Evolutionary conservation across 192 early-diverging fungal genomes (phyloP).

Genomic region (Backusella tuberculispora): DNA sequence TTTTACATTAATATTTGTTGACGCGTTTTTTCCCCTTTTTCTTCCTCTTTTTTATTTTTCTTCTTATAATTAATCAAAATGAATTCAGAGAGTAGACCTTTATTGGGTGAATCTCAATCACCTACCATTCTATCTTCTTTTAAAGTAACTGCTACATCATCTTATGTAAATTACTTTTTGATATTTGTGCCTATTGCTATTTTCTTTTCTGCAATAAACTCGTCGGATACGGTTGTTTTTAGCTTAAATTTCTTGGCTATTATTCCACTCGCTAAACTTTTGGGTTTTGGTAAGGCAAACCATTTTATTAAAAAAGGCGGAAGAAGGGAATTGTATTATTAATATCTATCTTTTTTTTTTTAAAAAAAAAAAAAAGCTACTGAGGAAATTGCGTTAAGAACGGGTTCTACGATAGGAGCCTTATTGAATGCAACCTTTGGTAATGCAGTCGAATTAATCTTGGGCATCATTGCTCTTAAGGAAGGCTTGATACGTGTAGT

Average conservation of each 20-base stretch:
- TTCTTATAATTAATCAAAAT: slow-evolving; percentile 6
- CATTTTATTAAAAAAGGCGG: not conserved
- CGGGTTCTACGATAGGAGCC: slow-evolving; percentile 39
- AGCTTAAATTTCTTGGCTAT: slow-evolving; percentile 90
- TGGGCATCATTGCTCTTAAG: slow-evolving; percentile 68
- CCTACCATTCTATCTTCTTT: slow-evolving; percentile 48
- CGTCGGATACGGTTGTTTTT: slow-evolving; percentile 72
- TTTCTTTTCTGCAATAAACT: slow-evolving; percentile 53
- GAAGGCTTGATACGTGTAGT: slow-evolving; percentile 67
- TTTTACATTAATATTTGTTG: too few relatives aligned
- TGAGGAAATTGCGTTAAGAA: slow-evolving; percentile 67
- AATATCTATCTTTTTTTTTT: too few relatives aligned
- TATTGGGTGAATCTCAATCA: slow-evolving; percentile 12
- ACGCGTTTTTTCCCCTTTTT: not conserved
- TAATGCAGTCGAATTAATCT: slow-evolving; percentile 87
- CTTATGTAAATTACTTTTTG: slow-evolving; percentile 73
- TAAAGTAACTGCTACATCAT: slow-evolving; percentile 53
- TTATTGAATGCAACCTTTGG: slow-evolving; percentile 48
- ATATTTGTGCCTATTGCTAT: slow-evolving; percentile 84
- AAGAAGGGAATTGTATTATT: too few relatives aligned
- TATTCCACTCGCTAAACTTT: slow-evolving; percentile 83
- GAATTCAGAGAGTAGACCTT: slow-evolving; percentile 20
- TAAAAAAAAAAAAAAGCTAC: slow-evolving; percentile 58
- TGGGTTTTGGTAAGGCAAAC: slow-evolving; percentile 38
- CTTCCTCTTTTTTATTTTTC: not conserved